A percentile compares a stretch with the other conserved stretches of the same genome.
Conservation (phyloP, 345 rosid genomes). For the Reutealis trisperma region DNA sequence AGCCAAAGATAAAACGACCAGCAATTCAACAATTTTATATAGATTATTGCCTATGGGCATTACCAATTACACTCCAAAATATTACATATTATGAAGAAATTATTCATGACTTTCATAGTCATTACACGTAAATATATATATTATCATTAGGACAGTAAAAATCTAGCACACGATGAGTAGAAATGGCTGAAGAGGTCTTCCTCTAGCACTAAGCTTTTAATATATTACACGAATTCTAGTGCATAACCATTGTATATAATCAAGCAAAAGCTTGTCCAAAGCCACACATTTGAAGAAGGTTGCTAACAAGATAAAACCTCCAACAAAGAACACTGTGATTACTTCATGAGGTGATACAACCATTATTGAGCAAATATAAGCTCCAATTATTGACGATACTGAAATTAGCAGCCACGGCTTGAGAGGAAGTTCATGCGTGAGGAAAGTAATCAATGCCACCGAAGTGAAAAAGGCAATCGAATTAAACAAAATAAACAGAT, state of each 20-base stretch:
- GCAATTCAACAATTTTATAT: no score
- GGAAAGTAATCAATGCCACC: conserved; percentile 7
- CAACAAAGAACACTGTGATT: neutral
- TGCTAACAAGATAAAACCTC: neutral
- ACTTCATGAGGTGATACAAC: conserved; percentile 12
- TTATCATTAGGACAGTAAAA: no score
- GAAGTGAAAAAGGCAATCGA: conserved; percentile 24
- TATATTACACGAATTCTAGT: neutral
- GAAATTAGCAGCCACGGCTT: conserved; percentile 10
- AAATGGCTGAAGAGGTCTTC: no score
- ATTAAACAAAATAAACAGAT: conserved; percentile 15
- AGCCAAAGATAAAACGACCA: neutral
- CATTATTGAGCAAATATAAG: conserved; percentile 16
- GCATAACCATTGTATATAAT: neutral
- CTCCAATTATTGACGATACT: conserved; percentile 6
- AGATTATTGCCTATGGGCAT: no score
- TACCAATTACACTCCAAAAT: no score
- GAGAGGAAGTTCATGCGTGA: conserved; percentile 16
- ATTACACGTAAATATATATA: no score
- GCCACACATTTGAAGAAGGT: conserved; percentile 4
- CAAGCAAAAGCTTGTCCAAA: neutral
- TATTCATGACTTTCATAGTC: no score
- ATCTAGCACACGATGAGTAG: no score
- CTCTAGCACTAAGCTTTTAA: neutral
- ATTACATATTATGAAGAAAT: no score